Base-by-base conservation (phyloP, 2,329 filamentous ascomycete genomes). In the Aschersonia sp. region DNA sequence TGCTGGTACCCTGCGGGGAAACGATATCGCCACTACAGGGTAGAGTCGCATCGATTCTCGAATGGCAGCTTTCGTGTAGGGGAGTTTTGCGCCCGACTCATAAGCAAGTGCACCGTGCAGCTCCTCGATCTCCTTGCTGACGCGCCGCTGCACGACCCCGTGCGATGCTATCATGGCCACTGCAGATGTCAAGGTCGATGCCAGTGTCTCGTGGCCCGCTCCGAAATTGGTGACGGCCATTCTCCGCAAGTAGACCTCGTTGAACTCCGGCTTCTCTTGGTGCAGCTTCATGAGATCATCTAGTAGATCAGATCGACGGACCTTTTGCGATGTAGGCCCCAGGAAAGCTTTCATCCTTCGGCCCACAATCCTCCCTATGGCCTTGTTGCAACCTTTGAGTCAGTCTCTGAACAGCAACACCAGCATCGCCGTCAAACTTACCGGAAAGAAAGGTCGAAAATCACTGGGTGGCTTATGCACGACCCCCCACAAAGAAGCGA, bases 161-260 rank as follows among this genome's bases (percentile, higher is more conserved):
- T 70, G 62, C 0, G 65, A 64, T 1, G 64, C 70, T 30, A 77
- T 61, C 63, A 73, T 67, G 44, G 69, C 60, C 44, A 78, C 55
- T 29, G 66, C 60, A 4, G 73, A 68, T 0, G 72, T 75, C 6
- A 76, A 55, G 0, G 73, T 72, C 1, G 72, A 72, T 9, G 70
- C 71, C 61, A 75, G 65, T 0, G 73, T 76, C 53, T 76, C 73
- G 50, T 76, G 73, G 0, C 73, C 73, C 1, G 73, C 73, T 9
- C 73, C 73, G 52, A 76, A 76, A 51, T 76, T 76, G 2, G 73
- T 75, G 2, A 74, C 62, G 2, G 70, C 71, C 63, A 76, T 70
- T 31, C 72, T 69, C 3, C 68, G 67, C 8, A 76, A 63, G 46
- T 76, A 75, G 0, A 54, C 57, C 30, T 71, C 66, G 0, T 56